phyloP scores from a whole-genome alignment of 495 filamentous ascomycete genomes.

The Neurospora sp. region DNA sequence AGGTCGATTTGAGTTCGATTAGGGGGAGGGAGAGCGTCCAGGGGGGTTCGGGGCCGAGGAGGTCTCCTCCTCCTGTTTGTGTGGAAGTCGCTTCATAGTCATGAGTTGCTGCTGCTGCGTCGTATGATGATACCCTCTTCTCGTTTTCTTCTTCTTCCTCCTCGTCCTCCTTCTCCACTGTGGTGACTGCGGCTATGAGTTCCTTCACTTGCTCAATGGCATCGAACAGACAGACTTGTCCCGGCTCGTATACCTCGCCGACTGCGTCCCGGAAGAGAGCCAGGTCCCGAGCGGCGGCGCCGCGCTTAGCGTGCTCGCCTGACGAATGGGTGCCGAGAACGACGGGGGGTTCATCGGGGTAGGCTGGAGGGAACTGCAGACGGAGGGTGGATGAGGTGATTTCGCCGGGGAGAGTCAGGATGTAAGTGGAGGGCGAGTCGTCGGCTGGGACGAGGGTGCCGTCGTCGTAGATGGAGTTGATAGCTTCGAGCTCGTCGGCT shows the following conservation, averaged over 20 bases:
- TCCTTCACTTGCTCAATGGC: conserved; percentile 57
- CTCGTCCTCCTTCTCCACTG: conserved; percentile 2
- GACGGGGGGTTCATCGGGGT: conserved; percentile 58
- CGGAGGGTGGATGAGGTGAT: conserved; percentile 39
- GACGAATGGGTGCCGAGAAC: conserved; percentile 59
- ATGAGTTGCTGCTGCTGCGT: not conserved
- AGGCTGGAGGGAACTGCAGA: conserved; percentile 57
- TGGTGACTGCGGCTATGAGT: conserved; percentile 11
- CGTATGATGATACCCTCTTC: not conserved
- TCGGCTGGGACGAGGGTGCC: conserved; percentile 41
- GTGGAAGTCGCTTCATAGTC: no score
- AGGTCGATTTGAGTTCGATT: conserved; percentile 78
- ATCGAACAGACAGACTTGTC: conserved; percentile 81
- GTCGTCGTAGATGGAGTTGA: conserved; percentile 86
- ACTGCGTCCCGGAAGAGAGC: conserved; percentile 57
- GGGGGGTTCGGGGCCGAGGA: conserved; percentile 31
- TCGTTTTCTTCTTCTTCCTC: not conserved
- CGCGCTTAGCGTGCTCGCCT: conserved; percentile 48
- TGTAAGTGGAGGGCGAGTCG: conserved; percentile 28
- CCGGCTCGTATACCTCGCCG: conserved; percentile 52
- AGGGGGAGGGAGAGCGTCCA: conserved; percentile 67
- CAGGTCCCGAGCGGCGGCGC: conserved; percentile 58
- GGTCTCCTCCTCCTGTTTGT: not conserved
- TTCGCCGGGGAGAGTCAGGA: conserved; percentile 41
- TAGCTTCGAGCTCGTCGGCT: conserved; percentile 72